Conservation (phyloP, 2,329 filamentous ascomycete species). For the Hypoxylon sp. region DNA sequence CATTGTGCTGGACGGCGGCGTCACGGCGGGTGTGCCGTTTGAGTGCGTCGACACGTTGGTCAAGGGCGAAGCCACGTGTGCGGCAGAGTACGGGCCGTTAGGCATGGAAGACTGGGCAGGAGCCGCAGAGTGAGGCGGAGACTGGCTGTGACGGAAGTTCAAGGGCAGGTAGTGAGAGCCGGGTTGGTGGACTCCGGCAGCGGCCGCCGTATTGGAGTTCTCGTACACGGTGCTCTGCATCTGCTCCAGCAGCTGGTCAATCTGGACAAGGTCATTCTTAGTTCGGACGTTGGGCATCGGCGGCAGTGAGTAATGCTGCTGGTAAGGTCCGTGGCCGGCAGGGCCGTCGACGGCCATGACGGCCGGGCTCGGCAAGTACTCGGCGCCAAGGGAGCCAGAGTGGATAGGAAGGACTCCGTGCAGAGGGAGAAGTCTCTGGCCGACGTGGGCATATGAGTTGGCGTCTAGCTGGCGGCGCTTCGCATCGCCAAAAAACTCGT, state of each 20-base stretch:
- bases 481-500: constrained; percentile 92
- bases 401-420: constrained; percentile 74
- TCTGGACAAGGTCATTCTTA: constrained; percentile 91
- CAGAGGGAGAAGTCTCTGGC: constrained; percentile 83
- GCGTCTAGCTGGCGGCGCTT: constrained; percentile 93
- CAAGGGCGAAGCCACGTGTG: constrained; percentile 68
- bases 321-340: constrained; percentile 64
- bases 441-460: constrained; percentile 87
- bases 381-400: constrained; percentile 59
- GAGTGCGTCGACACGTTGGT: constrained; percentile 63
- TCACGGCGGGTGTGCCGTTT: constrained; percentile 76
- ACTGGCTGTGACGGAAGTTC: constrained; percentile 65
- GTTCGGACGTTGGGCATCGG: constrained; percentile 88
- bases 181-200: constrained; percentile 78
- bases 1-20: constrained; percentile 76
- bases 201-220: constrained; percentile 81
- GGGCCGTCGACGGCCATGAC: constrained; percentile 64
- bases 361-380: constrained; percentile 63
- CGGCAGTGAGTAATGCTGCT: constrained; percentile 86
- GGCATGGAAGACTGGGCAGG: constrained; percentile 49
- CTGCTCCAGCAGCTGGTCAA: constrained; percentile 94
- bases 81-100: constrained; percentile 54
- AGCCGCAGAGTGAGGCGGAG: constrained; percentile 49
- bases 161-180: constrained; percentile 69
- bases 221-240: constrained; percentile 97